These are phyloP conservation scores for Aspergillus sp. DNA, from an alignment of 2,329 filamentous ascomycete genomes.

Conservation along the genomic window DNA sequence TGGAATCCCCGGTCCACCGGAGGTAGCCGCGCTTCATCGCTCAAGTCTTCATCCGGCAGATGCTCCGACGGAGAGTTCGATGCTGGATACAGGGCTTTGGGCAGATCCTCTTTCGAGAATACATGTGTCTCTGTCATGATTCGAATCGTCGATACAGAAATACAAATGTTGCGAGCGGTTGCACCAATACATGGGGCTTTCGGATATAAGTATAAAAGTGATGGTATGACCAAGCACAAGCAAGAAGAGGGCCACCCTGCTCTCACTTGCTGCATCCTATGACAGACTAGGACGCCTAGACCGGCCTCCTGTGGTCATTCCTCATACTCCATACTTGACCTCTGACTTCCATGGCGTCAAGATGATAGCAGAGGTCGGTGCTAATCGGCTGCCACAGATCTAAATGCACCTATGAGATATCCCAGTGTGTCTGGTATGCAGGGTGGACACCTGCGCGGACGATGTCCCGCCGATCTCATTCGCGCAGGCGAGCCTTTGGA, in stretches of 20 bases:
- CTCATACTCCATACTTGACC: neutral
- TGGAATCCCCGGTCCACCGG: slow-evolving; percentile 31
- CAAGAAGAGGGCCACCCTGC: neutral
- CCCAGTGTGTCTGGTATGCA: neutral
- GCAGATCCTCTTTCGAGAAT: neutral
- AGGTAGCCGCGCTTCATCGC: slow-evolving; percentile 13
- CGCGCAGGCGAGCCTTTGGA: too few species aligned
- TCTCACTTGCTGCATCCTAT: neutral
- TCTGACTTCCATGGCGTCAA: neutral
- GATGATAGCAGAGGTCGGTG: neutral
- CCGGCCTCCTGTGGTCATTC: neutral
- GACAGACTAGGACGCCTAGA: neutral
- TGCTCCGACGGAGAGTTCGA: too few species aligned
- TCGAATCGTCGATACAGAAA: neutral
- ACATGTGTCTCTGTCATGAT: neutral
- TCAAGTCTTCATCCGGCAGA: too few species aligned
- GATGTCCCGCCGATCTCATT: too few species aligned
- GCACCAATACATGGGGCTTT: too few species aligned
- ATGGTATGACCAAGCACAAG: neutral
- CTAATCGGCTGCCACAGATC: neutral
- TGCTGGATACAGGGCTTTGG: neutral
- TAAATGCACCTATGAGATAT: neutral
- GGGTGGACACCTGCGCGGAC: neutral
- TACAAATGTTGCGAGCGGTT: too few species aligned
- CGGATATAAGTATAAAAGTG: too few species aligned